These are phyloP conservation scores for Diphasiastrum complanatum DNA, from an alignment of 83 land plant genomes.

Conservation along the genomic window DNA sequence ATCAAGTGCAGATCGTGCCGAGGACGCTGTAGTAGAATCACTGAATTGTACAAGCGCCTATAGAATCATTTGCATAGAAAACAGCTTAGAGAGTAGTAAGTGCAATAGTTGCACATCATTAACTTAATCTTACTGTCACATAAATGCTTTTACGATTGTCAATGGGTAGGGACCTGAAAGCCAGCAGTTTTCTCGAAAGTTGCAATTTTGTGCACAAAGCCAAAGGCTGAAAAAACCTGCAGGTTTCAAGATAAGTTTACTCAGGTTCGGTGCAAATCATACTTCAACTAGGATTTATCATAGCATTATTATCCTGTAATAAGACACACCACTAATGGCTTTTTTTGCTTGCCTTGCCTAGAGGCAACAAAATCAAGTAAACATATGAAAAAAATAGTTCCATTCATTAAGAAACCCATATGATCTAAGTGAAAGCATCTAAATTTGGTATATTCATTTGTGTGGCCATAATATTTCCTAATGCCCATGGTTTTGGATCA, in stretches of 20 bases:
- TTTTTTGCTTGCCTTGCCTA: no score
- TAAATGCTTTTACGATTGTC: no score
- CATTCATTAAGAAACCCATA: no score
- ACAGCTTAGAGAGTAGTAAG: neutral
- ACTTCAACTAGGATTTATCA: neutral
- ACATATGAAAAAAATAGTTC: no score
- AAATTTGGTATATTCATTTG: no score
- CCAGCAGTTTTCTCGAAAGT: conserved; percentile 93
- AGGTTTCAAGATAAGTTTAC: neutral
- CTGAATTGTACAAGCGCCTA: conserved; percentile 91
- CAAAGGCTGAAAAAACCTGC: conserved; percentile 93
- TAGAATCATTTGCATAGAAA: neutral
- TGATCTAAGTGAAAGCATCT: no score
- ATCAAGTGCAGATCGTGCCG: conserved; percentile 73
- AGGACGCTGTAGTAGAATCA: conserved; percentile 66
- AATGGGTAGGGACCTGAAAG: conserved; percentile 62
- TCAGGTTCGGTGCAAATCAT: conserved; percentile 1
- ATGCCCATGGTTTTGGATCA: no score
- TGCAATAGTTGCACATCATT: conserved; percentile 6
- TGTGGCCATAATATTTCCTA: no score
- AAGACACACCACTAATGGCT: no score
- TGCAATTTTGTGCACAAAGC: conserved; percentile 86
- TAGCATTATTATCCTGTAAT: neutral
- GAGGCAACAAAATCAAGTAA: no score
- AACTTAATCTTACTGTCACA: no score